Evolutionary conservation across 306 rosid species (phyloP).

Genomic region (Senna tora): DNA sequence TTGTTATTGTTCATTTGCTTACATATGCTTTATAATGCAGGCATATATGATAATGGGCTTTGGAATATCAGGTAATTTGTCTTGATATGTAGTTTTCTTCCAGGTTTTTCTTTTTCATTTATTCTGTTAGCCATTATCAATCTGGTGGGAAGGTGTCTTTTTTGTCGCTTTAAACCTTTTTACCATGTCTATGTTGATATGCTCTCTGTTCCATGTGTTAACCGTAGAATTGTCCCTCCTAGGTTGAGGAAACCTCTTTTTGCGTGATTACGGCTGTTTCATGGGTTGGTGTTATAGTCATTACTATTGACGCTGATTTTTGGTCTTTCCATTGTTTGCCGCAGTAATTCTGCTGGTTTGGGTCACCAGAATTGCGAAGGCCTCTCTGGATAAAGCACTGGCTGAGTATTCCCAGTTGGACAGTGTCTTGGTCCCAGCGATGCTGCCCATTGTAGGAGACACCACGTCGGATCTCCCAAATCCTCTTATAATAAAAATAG

Average conservation of each 20-base stretch:
- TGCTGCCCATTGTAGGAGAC: constrained; percentile 29
- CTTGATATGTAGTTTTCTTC: not conserved
- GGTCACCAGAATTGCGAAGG: constrained; percentile 61
- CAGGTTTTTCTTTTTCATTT: not conserved
- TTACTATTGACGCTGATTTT: not conserved
- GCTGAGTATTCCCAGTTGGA: constrained; percentile 47
- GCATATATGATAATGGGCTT: constrained; percentile 47
- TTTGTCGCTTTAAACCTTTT: not conserved
- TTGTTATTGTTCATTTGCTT: not conserved
- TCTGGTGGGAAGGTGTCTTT: not conserved
- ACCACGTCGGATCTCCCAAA: constrained; percentile 29
- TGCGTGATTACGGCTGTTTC: not conserved
- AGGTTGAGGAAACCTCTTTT: not conserved
- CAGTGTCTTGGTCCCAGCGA: not conserved
- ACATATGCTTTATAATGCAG: constrained; percentile 49
- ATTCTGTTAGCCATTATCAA: not conserved
- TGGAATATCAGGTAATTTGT: constrained; percentile 60
- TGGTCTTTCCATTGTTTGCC: constrained; percentile 2
- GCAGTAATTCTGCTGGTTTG: constrained; percentile 50
- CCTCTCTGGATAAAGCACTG: constrained; percentile 56
- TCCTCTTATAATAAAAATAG: constrained; percentile 44
- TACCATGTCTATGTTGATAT: not conserved
- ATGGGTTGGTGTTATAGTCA: not conserved
- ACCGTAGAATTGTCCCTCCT: not conserved
- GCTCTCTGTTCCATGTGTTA: not conserved